Evolutionary conservation across 805 yeast species (phyloP), one percentile per base, ranked within the genome.

Genomic region (Yamadazyma paraphyllophila): DNA sequence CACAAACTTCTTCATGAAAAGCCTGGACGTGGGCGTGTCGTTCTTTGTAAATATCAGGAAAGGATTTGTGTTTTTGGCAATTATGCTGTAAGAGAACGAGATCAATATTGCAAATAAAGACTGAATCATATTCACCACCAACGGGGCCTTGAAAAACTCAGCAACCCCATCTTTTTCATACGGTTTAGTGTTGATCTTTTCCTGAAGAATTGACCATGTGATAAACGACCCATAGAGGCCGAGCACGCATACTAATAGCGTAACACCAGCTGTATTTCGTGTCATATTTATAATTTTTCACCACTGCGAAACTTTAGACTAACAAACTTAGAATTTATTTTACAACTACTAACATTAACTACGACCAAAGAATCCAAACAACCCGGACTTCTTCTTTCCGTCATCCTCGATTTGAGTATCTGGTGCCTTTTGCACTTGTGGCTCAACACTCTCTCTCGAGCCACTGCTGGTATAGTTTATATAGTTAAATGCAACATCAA

Each of bases 131-230:
- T 88, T 88, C 49, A 91, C 79, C n/a, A 89, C 74, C 46, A 88
- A 75, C 1, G 98, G 90, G 1, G 89, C 83, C 48, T 82, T 77
- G 68, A 89, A 91, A 43, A 69, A 72, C 17, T 45, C 39, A 10
- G 20, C 12, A 25, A 71, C 74, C 2, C 62, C 58, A 12, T 52
- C 51, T 5, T 50, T 61, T 13, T 87, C 88, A 65, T 90, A 89
- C 10, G 86, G 78, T 38, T 82, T 83, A 1, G 90, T 81, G 11
- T 90, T 77, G 52, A 94, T 80, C 39, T 92, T 82, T 63, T 94
- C 99, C 60, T 94, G 98, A 10, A 94, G 77, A 31, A 88, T 77
- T 0, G 96, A 90, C 99, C 99, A 94, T 1, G 92, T 76, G 24
- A 94, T 67, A 57, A 94, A 94, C 40, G 96, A 85, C 2, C 80